Evolutionary conservation across 495 filamentous ascomycete species (phyloP), one percentile per base, ranked within the genome.

Genomic region (Cetradonia linearis): DNA sequence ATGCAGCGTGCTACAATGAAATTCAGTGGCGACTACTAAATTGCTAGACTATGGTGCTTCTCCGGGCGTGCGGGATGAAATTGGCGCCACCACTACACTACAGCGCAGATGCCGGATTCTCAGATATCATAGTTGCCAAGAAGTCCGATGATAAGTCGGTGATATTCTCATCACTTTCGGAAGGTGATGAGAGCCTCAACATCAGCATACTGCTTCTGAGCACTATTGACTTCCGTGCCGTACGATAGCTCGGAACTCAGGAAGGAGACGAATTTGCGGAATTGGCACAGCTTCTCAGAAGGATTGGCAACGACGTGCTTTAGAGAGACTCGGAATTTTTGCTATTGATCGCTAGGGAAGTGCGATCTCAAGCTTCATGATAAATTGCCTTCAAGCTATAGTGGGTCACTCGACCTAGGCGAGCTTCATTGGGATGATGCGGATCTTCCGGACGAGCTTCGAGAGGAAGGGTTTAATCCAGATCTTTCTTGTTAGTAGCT

Each of bases 321-420:
- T 0, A 3, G 4, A 38, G 36, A 11, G 36, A 16, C 13, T 13
- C 11, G 13, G 4, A 8, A 3, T 1, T 1, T 2, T 38, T 38
- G 36, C 1, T 0, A 3, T 4, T 0, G 10, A 38, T 23, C 40
- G n/a, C 7, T 2, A 0, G 2, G 3, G 1, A 0, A 7, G 38
- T 5, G 3, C 1, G 0, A 9, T 46, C 42, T 46, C 42, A 46
- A 5, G n/a, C 9, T 46, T 46, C 42, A 11, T 23, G n/a, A 46
- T 46, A n/a, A 46, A 0, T 13, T 23, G 2, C 2, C 10, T 46
- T 25, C 20, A 10, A 46, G 9, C 20, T 46, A 25, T 46, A 46
- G 42, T 4, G 25, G 42, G 20, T 10, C 3, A 4, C 0, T 46
- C 25, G 2, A 11, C 25, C 2, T 25, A 0, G 42, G 9, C 20